Conservation (phyloP, 2,329 filamentous ascomycete species). For the Cyclaneusma minus region DNA sequence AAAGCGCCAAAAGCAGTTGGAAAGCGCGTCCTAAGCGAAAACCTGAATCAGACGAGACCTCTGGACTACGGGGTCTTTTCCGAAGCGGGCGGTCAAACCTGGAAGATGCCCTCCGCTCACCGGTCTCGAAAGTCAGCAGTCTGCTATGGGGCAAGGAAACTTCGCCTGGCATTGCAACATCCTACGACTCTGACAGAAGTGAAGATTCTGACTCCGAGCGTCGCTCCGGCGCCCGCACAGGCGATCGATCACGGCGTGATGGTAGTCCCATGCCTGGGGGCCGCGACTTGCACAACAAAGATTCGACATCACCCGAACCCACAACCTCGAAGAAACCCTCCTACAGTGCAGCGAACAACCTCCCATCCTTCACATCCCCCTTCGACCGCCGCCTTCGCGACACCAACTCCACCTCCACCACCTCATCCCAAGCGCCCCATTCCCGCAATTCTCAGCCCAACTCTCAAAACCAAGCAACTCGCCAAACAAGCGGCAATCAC, state of each 20-base stretch:
- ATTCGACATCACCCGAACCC: conserved; percentile 8
- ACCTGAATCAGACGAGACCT: conserved; percentile 27
- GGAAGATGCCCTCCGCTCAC: conserved; percentile 54
- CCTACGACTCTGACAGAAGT: conserved; percentile 27
- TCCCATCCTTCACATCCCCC: conserved; percentile 34
- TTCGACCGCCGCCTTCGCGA: conserved; percentile 24
- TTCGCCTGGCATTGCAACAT: conserved; percentile 21
- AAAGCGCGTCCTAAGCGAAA: conserved; percentile 33
- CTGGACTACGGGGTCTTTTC: conserved; percentile 58
- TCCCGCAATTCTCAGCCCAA: conserved; percentile 11
- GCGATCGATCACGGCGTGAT: conserved; percentile 21
- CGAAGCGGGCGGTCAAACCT: conserved; percentile 63
- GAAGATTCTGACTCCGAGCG: conserved; percentile 31
- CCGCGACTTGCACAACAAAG: conserved; percentile 6
- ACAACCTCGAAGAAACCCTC: too few relatives aligned
- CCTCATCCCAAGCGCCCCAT: too few relatives aligned
- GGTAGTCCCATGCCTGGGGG: too few relatives aligned
- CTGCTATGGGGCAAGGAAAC: conserved; percentile 42
- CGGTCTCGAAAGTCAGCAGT: conserved; percentile 45
- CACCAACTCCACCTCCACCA: too few relatives aligned
- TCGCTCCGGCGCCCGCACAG: conserved; percentile 20
- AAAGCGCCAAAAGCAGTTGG: conserved; percentile 31
- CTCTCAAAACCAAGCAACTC: too few relatives aligned
- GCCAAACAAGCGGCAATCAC: conserved; percentile 20
- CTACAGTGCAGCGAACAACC: too few relatives aligned